These are phyloP conservation scores for Verticillium alfalfae DNA, from an alignment of 2,329 filamentous ascomycete species.

Conservation along the genomic window DNA sequence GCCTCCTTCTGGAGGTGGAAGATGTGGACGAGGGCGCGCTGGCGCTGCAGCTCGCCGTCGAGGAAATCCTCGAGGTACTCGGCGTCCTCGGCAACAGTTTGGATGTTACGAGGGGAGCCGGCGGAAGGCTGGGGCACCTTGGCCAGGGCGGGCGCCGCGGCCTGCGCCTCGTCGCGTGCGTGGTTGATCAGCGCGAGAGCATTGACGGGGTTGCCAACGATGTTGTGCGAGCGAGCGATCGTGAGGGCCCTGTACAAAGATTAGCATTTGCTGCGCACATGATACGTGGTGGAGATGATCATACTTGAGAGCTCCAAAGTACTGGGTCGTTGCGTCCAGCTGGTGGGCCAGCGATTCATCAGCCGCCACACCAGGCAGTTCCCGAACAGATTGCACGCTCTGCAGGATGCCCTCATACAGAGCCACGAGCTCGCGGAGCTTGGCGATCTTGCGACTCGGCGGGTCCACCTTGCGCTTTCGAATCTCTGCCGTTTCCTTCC, in stretches of 20 bases:
- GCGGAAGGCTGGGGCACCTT: conserved; percentile 13
- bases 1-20: conserved; percentile 52
- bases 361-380: conserved; percentile 83
- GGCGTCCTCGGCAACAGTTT: conserved; percentile 55
- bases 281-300: conserved; percentile 16
- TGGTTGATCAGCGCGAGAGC: conserved; percentile 80
- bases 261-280: conserved; percentile 9
- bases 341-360: conserved; percentile 72
- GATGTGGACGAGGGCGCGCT: conserved; percentile 81
- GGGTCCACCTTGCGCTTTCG: conserved; percentile 53
- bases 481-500: conserved; percentile 33
- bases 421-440: conserved; percentile 79
- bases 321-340: conserved; percentile 70
- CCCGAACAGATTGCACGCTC: conserved; percentile 83
- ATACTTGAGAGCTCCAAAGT: conserved; percentile 86
- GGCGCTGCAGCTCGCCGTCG: conserved; percentile 68
- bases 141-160: conserved; percentile 41
- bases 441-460: conserved; percentile 68
- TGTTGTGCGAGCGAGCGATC: conserved; percentile 76
- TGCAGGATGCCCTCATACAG: conserved; percentile 89
- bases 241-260: conserved; percentile 61
- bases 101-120: conserved; percentile 57
- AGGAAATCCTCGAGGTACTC: conserved; percentile 57
- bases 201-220: conserved; percentile 67
- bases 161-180: conserved; percentile 56